phyloP scores from a whole-genome alignment of 345 rosid species.

The Sonneratia caseolaris region DNA sequence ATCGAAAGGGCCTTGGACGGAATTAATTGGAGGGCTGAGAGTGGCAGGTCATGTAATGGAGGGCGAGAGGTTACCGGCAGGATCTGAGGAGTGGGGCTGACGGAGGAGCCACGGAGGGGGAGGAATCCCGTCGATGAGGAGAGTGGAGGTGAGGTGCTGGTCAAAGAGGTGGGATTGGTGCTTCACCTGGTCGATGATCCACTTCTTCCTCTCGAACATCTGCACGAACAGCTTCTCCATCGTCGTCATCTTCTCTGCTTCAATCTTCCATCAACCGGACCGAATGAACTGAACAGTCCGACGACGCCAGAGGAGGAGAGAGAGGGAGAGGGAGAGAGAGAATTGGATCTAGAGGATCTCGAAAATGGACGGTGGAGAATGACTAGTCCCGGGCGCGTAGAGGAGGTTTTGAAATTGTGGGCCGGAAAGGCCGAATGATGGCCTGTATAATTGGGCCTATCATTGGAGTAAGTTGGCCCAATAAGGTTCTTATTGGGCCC shows the following conservation, averaged over 20 bases:
- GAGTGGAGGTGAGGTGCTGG: conserved; percentile 57
- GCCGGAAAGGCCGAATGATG: no score
- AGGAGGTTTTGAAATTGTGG: no score
- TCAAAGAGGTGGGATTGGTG: conserved; percentile 57
- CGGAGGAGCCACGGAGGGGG: conserved; percentile 68
- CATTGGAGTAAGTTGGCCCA: no score
- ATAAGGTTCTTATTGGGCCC: no score
- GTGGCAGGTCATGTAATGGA: neutral
- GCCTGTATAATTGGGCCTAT: no score
- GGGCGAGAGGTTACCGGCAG: conserved; percentile 3
- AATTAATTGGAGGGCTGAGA: neutral
- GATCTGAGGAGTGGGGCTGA: conserved; percentile 9
- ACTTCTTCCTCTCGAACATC: conserved; percentile 62
- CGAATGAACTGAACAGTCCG: no score
- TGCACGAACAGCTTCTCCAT: conserved; percentile 52
- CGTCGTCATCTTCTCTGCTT: conserved; percentile 15
- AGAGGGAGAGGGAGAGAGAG: no score
- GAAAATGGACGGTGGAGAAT: no score
- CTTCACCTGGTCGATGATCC: conserved; percentile 49
- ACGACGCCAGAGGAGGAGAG: no score
- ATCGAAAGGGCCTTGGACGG: neutral
- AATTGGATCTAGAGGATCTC: no score
- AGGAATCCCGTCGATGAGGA: conserved; percentile 50
- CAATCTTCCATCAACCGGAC: no score
- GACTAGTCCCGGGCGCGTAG: no score